phyloP scores from a whole-genome alignment of 495 filamentous ascomycete species.

The Penicillium paxilli region DNA sequence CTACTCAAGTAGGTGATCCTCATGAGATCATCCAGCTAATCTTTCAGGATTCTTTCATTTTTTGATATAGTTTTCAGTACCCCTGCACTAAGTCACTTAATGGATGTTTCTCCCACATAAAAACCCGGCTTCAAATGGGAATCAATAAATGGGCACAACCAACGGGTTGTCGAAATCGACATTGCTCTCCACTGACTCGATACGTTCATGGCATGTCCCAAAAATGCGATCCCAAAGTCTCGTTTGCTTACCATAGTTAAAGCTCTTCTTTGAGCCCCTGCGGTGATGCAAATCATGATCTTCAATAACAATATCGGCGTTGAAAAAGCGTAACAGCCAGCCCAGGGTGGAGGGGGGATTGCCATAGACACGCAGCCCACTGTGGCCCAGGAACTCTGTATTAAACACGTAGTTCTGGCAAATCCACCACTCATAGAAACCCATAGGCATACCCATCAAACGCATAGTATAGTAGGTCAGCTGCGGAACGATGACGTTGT shows the following conservation, averaged over 20 bases:
- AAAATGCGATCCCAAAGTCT: slow-evolving; percentile 41
- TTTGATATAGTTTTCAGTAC: no score
- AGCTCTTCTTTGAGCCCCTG: slow-evolving; percentile 37
- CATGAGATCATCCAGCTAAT: no score
- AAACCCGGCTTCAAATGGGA: no score
- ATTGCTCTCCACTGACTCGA: slow-evolving; percentile 29
- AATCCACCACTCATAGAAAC: slow-evolving; percentile 43
- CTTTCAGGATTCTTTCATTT: no score
- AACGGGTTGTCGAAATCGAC: slow-evolving; percentile 38
- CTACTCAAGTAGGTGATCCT: no score
- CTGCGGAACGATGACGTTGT: slow-evolving; percentile 33
- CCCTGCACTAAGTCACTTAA: no score
- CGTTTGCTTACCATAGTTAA: slow-evolving; percentile 43
- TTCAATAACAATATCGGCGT: slow-evolving; percentile 35
- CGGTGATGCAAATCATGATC: slow-evolving; percentile 44
- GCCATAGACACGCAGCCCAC: slow-evolving; percentile 31
- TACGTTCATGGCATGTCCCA: slow-evolving; percentile 30
- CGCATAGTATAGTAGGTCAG: slow-evolving; percentile 32
- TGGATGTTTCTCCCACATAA: no score
- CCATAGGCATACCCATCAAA: slow-evolving; percentile 35
- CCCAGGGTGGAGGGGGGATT: slow-evolving; percentile 26
- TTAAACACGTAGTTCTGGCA: slow-evolving; percentile 37
- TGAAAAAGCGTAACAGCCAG: slow-evolving; percentile 26
- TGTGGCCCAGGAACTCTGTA: slow-evolving; percentile 37
- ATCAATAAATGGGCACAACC: no score